Base-by-base conservation (phyloP, 805 yeast genomes). In the Torulaspora delbrueckii region DNA sequence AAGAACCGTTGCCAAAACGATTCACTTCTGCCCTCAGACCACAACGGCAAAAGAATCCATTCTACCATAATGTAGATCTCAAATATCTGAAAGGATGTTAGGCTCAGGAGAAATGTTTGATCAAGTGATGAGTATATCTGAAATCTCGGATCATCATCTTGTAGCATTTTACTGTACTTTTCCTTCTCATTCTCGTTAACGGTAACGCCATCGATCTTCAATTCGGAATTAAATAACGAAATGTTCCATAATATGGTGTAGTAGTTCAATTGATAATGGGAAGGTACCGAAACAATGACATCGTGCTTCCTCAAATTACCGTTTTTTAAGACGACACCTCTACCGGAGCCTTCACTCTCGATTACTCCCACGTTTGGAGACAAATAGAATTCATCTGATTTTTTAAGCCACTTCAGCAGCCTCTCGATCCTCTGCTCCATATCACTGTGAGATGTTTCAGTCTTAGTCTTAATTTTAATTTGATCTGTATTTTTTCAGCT, bases 1-100 rank as follows among this genome's bases (percentile, higher is more conserved):
- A 86, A 62, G 59, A 86, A 86, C 0, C 87, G 86, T 34, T 62
- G 58, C 95, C 95, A 87, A 57, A 72, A 80, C 1, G 84, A 78
- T 2, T 50, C 50, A 0, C 46, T 30, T 5, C 13, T 7, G 24
- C 49, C 44, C 6, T 46, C 27, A 4, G 57, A 48, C 65, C 60
- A 59, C 13, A 34, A 8, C 0, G 66, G 65, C 13, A 65, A 40
- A 2, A 65, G 27, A 8, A 46, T 27, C 61, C 61, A 57, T 48
- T 65, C 69, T 3, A 58, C 56, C 14, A 65, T 12, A 31, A 63
- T 52, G 41, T 70, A 84, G 45, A 83, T 54, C 0, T 78, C 55
- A 5, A 82, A 53, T 31, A 84, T 57, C 61, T 84, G 90, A 57
- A 82, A 79, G 2, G 89, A 81, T 2, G 78, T 65, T 34, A 84